phyloP scores from a whole-genome alignment of 371 early-diverging fungal genomes.

The Dinochytrium kinnereticum region DNA sequence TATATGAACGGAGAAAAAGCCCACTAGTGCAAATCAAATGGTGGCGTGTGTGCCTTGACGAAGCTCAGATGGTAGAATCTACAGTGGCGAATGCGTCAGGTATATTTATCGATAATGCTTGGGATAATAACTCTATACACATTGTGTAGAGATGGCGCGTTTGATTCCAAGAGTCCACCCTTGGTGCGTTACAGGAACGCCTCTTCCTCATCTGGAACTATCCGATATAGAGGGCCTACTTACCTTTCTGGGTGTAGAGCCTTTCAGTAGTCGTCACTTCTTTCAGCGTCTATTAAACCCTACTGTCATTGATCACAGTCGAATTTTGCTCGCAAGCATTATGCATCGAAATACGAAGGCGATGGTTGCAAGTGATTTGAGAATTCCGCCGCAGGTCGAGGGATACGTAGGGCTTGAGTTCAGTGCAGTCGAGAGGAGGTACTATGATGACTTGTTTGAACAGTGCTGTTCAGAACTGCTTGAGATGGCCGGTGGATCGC shows the following conservation, averaged over 20 bases:
- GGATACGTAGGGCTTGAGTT: conserved; percentile 58
- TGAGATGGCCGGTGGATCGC: background rate
- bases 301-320: conserved; percentile 35
- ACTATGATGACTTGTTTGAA: conserved; percentile 65
- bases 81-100: conserved; percentile 48
- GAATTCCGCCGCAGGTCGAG: conserved; percentile 63
- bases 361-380: conserved; percentile 56
- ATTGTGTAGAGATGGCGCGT: conserved; percentile 55
- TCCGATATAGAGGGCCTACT: conserved; percentile 62
- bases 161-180: conserved; percentile 63
- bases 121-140: background rate
- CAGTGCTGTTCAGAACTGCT: conserved; percentile 41
- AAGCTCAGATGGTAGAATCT: conserved; percentile 74
- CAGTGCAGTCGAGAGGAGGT: conserved; percentile 63
- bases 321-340: conserved; percentile 44
- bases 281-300: background rate
- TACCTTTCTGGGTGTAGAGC: conserved; percentile 47
- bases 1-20: conserved; percentile 50
- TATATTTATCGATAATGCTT: background rate
- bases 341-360: conserved; percentile 67
- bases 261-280: background rate
- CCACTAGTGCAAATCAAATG: conserved; percentile 61
- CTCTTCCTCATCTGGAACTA: conserved; percentile 50
- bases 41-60: conserved; percentile 58
- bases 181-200: conserved; percentile 79